A percentile compares a stretch with the other conserved stretches of the same genome.
phyloP scores from a whole-genome alignment of 768 basidiomycete genomes.

The Russula sp. region DNA sequence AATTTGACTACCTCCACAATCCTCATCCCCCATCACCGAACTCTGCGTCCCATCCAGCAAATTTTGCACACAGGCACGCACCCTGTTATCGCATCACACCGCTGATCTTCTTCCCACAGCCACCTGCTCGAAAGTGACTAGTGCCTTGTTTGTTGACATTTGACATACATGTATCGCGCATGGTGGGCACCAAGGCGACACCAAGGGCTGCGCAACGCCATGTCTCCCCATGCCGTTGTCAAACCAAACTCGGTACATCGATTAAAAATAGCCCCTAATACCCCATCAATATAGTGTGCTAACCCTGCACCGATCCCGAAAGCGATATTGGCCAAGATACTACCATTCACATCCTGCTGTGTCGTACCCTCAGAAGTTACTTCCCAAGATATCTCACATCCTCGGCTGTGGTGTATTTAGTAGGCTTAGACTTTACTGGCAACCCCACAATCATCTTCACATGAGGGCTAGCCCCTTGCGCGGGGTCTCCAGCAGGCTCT shows the following conservation, averaged over 20 bases:
- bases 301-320: background rate
- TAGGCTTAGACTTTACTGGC: too few species aligned
- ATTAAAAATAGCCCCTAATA: background rate
- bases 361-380: too few species aligned
- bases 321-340: background rate
- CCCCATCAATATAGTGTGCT: background rate
- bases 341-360: too few species aligned
- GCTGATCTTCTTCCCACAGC: background rate
- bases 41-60: background rate
- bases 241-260: background rate
- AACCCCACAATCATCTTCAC: too few species aligned
- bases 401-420: too few species aligned
- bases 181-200: background rate
- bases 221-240: background rate
- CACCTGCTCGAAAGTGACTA: constrained; percentile 1
- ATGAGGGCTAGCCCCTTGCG: too few species aligned
- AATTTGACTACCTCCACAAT: background rate
- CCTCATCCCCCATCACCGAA: background rate
- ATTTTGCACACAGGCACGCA: background rate
- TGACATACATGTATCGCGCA: background rate
- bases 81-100: background rate
- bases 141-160: background rate
- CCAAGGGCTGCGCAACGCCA: background rate
- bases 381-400: too few species aligned
- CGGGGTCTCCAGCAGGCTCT: too few species aligned